phyloP scores from a whole-genome alignment of 2,329 filamentous ascomycete genomes.

The Taxawa tesnikishii region DNA sequence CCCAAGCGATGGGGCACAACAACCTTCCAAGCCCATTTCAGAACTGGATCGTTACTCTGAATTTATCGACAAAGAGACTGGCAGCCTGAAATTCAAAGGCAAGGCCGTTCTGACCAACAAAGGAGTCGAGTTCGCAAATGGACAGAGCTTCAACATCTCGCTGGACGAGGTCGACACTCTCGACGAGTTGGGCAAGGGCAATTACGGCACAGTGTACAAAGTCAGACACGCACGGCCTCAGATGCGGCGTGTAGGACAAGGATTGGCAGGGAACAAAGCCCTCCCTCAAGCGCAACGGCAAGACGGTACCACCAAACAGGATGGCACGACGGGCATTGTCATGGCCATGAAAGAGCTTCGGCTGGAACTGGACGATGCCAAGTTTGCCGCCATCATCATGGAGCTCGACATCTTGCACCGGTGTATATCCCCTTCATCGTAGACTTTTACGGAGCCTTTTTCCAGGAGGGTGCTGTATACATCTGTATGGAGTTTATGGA shows the following conservation, averaged over 20 bases:
- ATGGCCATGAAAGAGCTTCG: slow-evolving; percentile 99
- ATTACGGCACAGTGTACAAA: slow-evolving; percentile 97
- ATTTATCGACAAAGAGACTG: slow-evolving; percentile 82
- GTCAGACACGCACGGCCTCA: slow-evolving; percentile 71
- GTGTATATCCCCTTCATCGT: slow-evolving; percentile 91
- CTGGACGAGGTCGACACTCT: slow-evolving; percentile 89
- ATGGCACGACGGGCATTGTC: slow-evolving; percentile 56
- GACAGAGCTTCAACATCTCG: slow-evolving; percentile 83
- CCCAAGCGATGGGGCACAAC: slow-evolving; percentile 19
- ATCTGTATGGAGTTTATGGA: slow-evolving; percentile 99
- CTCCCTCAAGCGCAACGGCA: slow-evolving; percentile 24
- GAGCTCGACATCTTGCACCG: slow-evolving; percentile 93
- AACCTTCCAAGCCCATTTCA: slow-evolving; percentile 24
- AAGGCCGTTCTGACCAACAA: slow-evolving; percentile 81
- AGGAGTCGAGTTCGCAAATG: slow-evolving; percentile 85
- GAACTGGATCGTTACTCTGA: slow-evolving; percentile 60
- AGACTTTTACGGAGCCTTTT: slow-evolving; percentile 97
- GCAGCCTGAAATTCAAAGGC: slow-evolving; percentile 83
- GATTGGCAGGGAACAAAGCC: slow-evolving; percentile 47
- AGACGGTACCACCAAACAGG: slow-evolving; percentile 1
- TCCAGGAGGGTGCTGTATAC: slow-evolving; percentile 96
- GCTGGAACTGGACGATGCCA: slow-evolving; percentile 87
- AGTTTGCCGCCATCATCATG: slow-evolving; percentile 95
- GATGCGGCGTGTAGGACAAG: slow-evolving; percentile 47
- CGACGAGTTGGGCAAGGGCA: slow-evolving; percentile 91